Conservation (phyloP, 106 monocot genomes). For the Apostasia ramifera region DNA sequence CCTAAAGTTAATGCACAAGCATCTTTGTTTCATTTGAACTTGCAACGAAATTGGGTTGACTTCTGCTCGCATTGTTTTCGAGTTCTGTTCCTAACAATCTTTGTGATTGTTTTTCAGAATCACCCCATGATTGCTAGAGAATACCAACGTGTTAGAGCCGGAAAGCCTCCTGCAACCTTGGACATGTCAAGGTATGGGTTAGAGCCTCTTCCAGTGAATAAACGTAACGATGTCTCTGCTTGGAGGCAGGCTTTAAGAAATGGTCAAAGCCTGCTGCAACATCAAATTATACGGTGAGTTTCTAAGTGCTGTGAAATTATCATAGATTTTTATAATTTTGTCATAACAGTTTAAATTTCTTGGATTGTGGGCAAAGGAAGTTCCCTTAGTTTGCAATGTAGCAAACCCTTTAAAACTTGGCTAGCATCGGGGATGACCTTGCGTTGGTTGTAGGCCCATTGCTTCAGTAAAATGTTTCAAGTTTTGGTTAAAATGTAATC, state of each 20-base stretch:
- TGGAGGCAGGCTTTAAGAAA: slow-evolving; percentile 77
- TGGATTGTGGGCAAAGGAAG: too few species aligned
- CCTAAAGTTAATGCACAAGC: background rate
- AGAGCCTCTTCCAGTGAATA: slow-evolving; percentile 66
- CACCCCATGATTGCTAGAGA: slow-evolving; percentile 96
- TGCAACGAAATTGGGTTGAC: background rate
- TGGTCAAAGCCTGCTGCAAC: slow-evolving; percentile 80
- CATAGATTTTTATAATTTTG: background rate
- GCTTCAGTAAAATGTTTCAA: too few species aligned
- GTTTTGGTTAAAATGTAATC: too few species aligned
- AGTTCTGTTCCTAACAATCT: background rate
- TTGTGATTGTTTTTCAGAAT: slow-evolving; percentile 38
- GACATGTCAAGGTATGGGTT: slow-evolving; percentile 87
- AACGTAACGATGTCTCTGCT: slow-evolving; percentile 78
- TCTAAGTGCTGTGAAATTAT: background rate
- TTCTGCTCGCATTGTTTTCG: background rate
- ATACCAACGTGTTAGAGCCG: slow-evolving; percentile 89
- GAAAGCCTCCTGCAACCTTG: slow-evolving; percentile 74
- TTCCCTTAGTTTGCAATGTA: too few species aligned
- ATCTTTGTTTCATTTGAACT: background rate
- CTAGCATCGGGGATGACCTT: too few species aligned
- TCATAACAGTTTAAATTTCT: too few species aligned
- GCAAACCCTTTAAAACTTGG: too few species aligned
- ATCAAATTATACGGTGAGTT: slow-evolving; percentile 72
- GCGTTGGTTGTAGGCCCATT: too few species aligned